phyloP scores from a whole-genome alignment of 2,329 filamentous ascomycete genomes.

The Karstenula rhodostoma region DNA sequence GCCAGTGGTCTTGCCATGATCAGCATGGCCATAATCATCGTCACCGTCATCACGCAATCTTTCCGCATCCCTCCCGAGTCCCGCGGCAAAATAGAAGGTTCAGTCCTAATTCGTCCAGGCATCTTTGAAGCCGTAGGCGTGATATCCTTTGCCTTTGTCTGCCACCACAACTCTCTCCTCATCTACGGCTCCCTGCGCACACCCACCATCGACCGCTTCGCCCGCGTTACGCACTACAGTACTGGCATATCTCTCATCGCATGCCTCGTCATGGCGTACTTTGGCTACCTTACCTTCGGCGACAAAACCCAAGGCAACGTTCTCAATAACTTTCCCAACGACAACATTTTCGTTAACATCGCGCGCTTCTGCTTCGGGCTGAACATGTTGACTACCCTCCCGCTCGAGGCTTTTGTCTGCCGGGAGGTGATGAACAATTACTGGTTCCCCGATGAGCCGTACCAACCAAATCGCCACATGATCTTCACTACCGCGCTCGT shows the following conservation, averaged over 20 bases:
- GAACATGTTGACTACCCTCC: slow-evolving; percentile 98
- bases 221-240: slow-evolving; percentile 91
- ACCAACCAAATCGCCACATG: slow-evolving; percentile 83
- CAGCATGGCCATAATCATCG: slow-evolving; percentile 89
- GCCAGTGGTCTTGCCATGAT: slow-evolving; percentile 91
- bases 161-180: slow-evolving; percentile 93
- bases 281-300: slow-evolving; percentile 92
- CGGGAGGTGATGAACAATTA: slow-evolving; percentile 96
- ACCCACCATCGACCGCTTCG: slow-evolving; percentile 94
- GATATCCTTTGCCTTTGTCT: slow-evolving; percentile 88
- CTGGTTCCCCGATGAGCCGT: slow-evolving; percentile 74
- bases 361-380: slow-evolving; percentile 94
- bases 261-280: slow-evolving; percentile 85
- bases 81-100: slow-evolving; percentile 74
- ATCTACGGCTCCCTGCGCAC: slow-evolving; percentile 96
- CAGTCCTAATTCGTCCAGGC: slow-evolving; percentile 81
- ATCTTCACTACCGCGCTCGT: slow-evolving; percentile 85
- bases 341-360: slow-evolving; percentile 93
- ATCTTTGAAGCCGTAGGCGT: slow-evolving; percentile 97
- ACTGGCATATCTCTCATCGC: slow-evolving; percentile 90
- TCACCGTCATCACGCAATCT: slow-evolving; percentile 87
- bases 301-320: slow-evolving; percentile 93
- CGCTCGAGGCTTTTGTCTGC: slow-evolving; percentile 96
- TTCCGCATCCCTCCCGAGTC: slow-evolving; percentile 74
- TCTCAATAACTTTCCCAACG: slow-evolving; percentile 92